Evolutionary conservation across 345 rosid genomes (phyloP).

Genomic region (Excoecaria agallocha): DNA sequence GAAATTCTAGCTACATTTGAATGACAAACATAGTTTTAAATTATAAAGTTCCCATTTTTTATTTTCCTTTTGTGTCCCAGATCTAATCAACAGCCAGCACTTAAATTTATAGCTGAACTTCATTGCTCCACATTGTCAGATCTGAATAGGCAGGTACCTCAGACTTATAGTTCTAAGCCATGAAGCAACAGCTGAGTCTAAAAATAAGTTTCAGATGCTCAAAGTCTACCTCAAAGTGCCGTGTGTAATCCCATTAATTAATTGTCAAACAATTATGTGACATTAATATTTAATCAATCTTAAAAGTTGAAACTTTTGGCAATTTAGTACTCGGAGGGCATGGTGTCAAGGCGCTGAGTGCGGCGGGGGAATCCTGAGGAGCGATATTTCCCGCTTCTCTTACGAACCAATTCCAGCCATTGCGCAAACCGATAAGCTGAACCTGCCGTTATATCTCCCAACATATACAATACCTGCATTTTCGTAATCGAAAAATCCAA

Average conservation of each 20-base stretch:
- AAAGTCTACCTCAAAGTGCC: neutral
- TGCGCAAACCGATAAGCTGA: constrained; percentile 79
- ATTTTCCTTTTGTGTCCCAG: neutral
- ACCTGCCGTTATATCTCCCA: constrained; percentile 92
- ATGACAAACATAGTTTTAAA: neutral
- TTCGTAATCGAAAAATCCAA: neutral
- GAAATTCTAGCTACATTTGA: neutral
- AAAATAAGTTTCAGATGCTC: neutral
- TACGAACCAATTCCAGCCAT: constrained; percentile 99
- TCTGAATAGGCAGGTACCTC: neutral
- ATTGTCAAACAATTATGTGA: neutral
- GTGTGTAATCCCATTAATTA: neutral
- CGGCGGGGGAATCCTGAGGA: constrained; percentile 89
- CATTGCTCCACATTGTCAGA: neutral
- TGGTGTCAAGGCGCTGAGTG: constrained; percentile 40
- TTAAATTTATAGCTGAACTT: neutral
- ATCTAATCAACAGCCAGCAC: too few relatives aligned
- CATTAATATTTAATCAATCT: neutral
- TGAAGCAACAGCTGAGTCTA: neutral
- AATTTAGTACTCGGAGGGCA: constrained; percentile 39
- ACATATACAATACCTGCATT: constrained; percentile 85
- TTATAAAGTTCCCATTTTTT: neutral
- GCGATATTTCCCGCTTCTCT: constrained; percentile 69
- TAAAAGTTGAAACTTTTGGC: neutral
- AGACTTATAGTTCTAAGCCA: neutral